These are phyloP conservation scores for Microsporum ferrugineum DNA, from an alignment of 2,329 filamentous ascomycete genomes.

Conservation along the genomic window DNA sequence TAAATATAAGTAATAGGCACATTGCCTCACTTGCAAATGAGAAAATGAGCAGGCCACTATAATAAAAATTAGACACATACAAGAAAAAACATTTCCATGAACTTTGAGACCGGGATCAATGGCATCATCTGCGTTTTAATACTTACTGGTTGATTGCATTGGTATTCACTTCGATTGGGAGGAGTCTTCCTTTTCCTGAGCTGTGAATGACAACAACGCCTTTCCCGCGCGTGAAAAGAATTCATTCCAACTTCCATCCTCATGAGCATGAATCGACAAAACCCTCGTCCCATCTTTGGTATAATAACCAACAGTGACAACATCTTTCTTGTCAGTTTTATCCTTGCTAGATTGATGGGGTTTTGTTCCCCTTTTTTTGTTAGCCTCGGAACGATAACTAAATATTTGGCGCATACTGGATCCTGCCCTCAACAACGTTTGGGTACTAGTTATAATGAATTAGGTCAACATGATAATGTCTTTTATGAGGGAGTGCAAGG, in stretches of 20 bases:
- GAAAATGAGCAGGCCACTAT: too few species aligned
- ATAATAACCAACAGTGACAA: background rate
- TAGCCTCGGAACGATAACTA: too few species aligned
- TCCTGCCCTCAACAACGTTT: background rate
- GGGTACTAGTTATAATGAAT: background rate
- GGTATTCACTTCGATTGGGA: too few species aligned
- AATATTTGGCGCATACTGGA: background rate
- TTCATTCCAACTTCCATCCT: constrained; percentile 1
- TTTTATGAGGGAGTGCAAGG: background rate
- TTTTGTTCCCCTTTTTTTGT: background rate
- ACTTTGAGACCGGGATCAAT: too few species aligned
- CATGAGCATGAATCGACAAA: constrained; percentile 1
- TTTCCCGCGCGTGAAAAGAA: background rate
- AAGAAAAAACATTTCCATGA: too few species aligned
- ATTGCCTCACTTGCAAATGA: too few species aligned
- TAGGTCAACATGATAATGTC: background rate
- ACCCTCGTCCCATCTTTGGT: background rate
- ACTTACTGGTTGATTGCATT: too few species aligned
- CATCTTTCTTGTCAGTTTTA: background rate
- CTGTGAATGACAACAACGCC: too few species aligned
- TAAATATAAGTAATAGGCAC: too few species aligned
- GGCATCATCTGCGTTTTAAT: too few species aligned
- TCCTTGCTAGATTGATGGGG: background rate
- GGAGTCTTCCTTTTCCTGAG: too few species aligned
- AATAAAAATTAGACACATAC: too few species aligned